Percentiles rank a stretch among this genome's conserved stretches.
Evolutionary conservation across 2,329 filamentous ascomycete genomes (phyloP).

Genomic region (Karstenula rhodostoma): DNA sequence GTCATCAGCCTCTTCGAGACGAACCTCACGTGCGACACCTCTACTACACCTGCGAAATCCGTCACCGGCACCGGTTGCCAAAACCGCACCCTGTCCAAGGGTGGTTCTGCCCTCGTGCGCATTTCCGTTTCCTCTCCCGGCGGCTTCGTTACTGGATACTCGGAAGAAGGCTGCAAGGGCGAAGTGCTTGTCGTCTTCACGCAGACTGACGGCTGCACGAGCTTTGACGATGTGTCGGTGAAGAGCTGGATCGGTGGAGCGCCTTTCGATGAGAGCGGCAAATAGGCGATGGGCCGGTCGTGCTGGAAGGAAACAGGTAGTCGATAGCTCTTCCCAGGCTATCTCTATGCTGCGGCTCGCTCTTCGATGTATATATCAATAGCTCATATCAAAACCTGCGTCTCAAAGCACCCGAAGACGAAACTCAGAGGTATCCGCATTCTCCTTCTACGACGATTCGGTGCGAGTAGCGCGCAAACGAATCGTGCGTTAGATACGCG

Average conservation of each 20-base stretch:
- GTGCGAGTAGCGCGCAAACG: background rate
- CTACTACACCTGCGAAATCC: background rate
- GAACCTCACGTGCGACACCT: conserved; percentile 4
- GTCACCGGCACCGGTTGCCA: conserved; percentile 6
- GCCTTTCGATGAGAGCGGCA: conserved; percentile 6
- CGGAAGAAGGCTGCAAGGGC: conserved; percentile 5
- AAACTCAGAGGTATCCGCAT: background rate
- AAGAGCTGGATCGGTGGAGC: conserved; percentile 9
- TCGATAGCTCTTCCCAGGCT: background rate
- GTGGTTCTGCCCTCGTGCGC: conserved; percentile 12
- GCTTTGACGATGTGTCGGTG: conserved; percentile 1
- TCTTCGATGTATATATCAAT: background rate
- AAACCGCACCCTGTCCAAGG: background rate
- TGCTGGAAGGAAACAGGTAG: background rate
- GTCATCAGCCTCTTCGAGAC: conserved; percentile 9
- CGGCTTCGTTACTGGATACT: conserved; percentile 6
- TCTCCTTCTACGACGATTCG: background rate
- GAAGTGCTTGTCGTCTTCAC: conserved; percentile 6
- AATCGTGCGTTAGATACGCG: background rate
- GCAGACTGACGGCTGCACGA: conserved; percentile 7
- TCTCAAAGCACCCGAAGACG: background rate
- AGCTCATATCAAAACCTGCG: background rate
- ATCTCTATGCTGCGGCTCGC: background rate
- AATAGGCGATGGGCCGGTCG: background rate
- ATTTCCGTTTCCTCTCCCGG: background rate